These are phyloP conservation scores for Chlamydomonas urium DNA, from an alignment of 139 green algal species.

Conservation along the genomic window DNA sequence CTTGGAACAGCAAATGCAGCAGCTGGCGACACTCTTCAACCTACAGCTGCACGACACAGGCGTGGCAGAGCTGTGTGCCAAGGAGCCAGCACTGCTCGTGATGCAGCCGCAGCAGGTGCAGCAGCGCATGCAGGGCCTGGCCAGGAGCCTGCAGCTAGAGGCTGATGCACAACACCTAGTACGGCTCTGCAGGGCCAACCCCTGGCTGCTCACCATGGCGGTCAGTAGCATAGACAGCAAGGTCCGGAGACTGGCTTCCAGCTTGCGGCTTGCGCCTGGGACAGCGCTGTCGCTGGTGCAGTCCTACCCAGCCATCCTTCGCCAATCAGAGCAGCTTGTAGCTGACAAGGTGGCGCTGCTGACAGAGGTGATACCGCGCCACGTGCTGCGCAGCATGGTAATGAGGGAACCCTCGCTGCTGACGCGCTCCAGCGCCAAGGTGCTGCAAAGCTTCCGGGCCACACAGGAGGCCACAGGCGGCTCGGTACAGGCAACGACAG, in stretches of 20 bases:
- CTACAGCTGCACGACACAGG: not conserved
- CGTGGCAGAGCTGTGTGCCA: not conserved
- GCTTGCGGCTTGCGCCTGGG: not conserved
- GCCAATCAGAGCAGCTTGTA: not conserved
- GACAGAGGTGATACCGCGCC: not conserved
- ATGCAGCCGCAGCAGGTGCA: not conserved
- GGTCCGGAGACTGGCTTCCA: not conserved
- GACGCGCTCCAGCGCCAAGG: not conserved
- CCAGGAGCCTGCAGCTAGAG: not conserved
- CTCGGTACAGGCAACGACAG: not conserved
- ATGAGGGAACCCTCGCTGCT: conserved; percentile 26
- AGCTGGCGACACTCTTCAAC: not conserved
- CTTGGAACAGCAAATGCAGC: not conserved
- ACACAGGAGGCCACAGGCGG: conserved; percentile 18
- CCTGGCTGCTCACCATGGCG: not conserved
- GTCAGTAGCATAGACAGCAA: not conserved
- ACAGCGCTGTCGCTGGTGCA: not conserved
- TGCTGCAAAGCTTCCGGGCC: not conserved
- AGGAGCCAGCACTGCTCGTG: not conserved
- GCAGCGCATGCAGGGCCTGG: not conserved
- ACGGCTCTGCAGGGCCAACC: not conserved
- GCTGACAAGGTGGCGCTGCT: not conserved
- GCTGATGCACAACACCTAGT: not conserved
- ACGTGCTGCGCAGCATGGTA: conserved; percentile 5
- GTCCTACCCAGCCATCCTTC: not conserved